Evolutionary conservation across 2,329 filamentous ascomycete species (phyloP).

Genomic region (Arthrobotrys megalospora): DNA sequence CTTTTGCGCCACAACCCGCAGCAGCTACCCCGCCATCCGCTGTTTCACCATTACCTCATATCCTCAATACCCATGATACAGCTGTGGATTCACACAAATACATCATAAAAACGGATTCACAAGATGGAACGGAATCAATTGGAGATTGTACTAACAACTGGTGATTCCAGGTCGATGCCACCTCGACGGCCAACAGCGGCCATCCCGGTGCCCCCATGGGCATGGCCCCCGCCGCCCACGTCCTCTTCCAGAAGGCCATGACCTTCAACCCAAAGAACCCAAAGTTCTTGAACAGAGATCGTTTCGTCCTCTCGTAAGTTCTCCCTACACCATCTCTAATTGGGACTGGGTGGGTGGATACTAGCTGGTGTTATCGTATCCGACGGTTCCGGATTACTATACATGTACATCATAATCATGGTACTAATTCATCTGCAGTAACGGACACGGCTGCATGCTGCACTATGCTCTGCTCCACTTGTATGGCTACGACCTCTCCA

Average conservation of each 20-base stretch:
- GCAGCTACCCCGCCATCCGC: constrained; percentile 44
- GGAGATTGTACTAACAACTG: neutral
- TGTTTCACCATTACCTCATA: constrained; percentile 28
- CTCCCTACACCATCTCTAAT: constrained; percentile 14
- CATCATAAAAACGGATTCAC: no score
- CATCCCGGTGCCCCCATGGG: constrained; percentile 99
- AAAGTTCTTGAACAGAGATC: constrained; percentile 95
- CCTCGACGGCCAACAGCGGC: constrained; percentile 93
- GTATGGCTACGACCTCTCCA: constrained; percentile 86
- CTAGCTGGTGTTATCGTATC: neutral
- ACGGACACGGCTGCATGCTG: constrained; percentile 99
- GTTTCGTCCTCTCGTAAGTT: constrained; percentile 98
- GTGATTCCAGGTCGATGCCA: constrained; percentile 89
- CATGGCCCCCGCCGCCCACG: constrained; percentile 94
- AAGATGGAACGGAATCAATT: neutral
- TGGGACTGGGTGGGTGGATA: neutral
- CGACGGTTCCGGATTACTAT: constrained; percentile 28
- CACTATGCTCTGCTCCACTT: constrained; percentile 98
- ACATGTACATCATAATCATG: neutral
- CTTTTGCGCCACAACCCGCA: constrained; percentile 5
- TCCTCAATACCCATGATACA: neutral
- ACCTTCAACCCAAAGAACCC: constrained; percentile 99
- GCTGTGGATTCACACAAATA: no score
- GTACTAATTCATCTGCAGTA: constrained; percentile 72
- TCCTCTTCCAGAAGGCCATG: constrained; percentile 99